A percentile compares a stretch with the other conserved stretches of the same genome.
These are phyloP conservation scores for Vicia sativa DNA, from an alignment of 306 rosid species.

Conservation along the genomic window DNA sequence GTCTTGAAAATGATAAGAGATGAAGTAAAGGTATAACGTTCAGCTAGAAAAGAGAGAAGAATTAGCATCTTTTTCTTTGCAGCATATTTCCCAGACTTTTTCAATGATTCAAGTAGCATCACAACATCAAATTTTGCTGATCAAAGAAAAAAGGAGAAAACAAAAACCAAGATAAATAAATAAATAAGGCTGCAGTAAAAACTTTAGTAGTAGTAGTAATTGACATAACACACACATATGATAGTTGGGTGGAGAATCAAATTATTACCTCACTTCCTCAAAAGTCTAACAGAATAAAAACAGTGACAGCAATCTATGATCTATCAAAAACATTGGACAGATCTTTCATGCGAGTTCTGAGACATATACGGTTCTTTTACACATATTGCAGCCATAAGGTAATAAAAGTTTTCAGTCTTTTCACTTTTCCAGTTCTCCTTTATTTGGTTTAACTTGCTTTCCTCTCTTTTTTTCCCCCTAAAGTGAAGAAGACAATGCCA, in stretches of 20 bases:
- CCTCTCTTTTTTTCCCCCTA: neutral
- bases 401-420: conserved; percentile 29
- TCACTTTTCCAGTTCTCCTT: conserved; percentile 34
- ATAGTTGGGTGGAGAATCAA: conserved; percentile 40
- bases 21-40: conserved; percentile 35
- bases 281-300: conserved; percentile 32
- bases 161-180: conserved; percentile 19
- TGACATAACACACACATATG: conserved; percentile 15
- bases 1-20: conserved; percentile 52
- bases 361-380: conserved; percentile 23
- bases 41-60: conserved; percentile 8
- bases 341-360: conserved; percentile 45
- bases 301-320: conserved; percentile 34
- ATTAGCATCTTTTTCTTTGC: conserved; percentile 43
- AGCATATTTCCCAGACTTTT: conserved; percentile 25
- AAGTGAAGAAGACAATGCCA: conserved; percentile 10
- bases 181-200: conserved; percentile 38
- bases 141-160: neutral
- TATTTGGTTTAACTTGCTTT: conserved; percentile 14
- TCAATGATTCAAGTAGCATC: conserved; percentile 31
- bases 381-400: conserved; percentile 5
- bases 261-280: conserved; percentile 31
- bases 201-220: conserved; percentile 30
- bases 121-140: conserved; percentile 11
- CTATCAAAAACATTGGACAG: conserved; percentile 37